Base-by-base conservation (phyloP, 2,329 filamentous ascomycete genomes). In the Gnomoniopsis sp. region DNA sequence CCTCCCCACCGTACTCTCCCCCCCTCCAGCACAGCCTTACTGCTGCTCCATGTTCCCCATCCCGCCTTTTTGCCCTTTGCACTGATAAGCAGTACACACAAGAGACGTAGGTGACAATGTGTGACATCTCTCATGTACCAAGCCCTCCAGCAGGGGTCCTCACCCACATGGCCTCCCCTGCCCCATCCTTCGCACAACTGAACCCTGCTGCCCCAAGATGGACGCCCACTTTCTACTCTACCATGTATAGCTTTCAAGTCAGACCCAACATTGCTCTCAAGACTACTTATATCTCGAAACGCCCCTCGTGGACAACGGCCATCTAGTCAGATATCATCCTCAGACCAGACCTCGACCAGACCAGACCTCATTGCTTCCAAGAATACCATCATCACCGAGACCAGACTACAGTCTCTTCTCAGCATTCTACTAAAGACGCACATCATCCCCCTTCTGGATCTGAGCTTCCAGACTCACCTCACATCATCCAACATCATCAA, bases 211-310 rank as follows among this genome's bases (percentile, higher is more conserved):
- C 36, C 53, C 17, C 49, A 23, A 36, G 47, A 50, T 48, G 46
- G 46, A 49, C 46, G 34, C 17, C 43, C 14, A 26, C 53, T 41
- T 41, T 23, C 41, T 23, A 17, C 46, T 41, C 53, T 55, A 30
- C 46, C 21, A 15, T 21, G 33, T 23, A 55, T 56, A 15, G 6
- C 21, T 23, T 47, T 19, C 4, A 44, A n/a, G 15, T 47, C 26
- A 21, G 21, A 47, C 19, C 44, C 21, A 23, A 19, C 19, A 23
- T 23, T 11, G n/a, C 46, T 34, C 47, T 44, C 23, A 22, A 56
- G 44, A 49, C 47, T 50, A 50, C 47, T 56, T 56, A 56, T 56
- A 56, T 56, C 47, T 50, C 53, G 47, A 56, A 56, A 49, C 53
- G 26, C 41, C 49, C 53, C 53, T 56, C 46, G 33, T 47, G 6